phyloP scores from a whole-genome alignment of 2,329 filamentous ascomycete species.

The Xylaria digitata region DNA sequence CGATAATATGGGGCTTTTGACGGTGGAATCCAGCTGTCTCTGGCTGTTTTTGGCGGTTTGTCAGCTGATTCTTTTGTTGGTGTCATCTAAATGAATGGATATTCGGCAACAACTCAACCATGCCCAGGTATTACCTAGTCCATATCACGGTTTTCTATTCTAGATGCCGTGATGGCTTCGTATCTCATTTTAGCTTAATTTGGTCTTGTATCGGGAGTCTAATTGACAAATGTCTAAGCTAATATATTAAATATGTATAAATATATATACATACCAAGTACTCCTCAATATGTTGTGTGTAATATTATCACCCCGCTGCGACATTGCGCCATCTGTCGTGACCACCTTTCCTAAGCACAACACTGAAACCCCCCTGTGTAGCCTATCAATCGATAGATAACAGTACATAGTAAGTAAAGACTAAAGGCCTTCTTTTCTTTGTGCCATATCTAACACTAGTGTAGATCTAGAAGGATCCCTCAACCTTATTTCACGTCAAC shows the following conservation, averaged over 20 bases:
- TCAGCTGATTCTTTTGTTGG: neutral
- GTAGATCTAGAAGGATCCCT: neutral
- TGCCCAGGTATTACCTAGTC: neutral
- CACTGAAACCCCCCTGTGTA: slow-evolving; percentile 7
- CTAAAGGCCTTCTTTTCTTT: neutral
- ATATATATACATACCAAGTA: slow-evolving; percentile 18
- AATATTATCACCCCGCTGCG: slow-evolving; percentile 28
- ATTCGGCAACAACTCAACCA: slow-evolving; percentile 23
- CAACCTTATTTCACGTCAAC: neutral
- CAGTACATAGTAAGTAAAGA: slow-evolving; percentile 13
- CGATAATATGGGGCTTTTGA: slow-evolving; percentile 4
- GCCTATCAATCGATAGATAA: slow-evolving; percentile 7
- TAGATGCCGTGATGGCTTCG: neutral
- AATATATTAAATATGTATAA: neutral
- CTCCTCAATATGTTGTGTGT: neutral
- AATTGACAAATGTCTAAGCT: slow-evolving; percentile 20
- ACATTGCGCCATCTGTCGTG: slow-evolving; percentile 33
- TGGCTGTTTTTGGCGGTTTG: neutral
- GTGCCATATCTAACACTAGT: neutral
- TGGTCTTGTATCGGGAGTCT: neutral
- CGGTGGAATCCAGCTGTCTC: neutral
- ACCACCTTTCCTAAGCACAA: slow-evolving; percentile 12
- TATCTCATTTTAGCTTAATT: slow-evolving; percentile 12
- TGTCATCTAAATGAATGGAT: slow-evolving; percentile 6
- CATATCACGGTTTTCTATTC: slow-evolving; percentile 11